Evolutionary conservation across 2,329 filamentous ascomycete species (phyloP).

Genomic region (Onygena corvina): DNA sequence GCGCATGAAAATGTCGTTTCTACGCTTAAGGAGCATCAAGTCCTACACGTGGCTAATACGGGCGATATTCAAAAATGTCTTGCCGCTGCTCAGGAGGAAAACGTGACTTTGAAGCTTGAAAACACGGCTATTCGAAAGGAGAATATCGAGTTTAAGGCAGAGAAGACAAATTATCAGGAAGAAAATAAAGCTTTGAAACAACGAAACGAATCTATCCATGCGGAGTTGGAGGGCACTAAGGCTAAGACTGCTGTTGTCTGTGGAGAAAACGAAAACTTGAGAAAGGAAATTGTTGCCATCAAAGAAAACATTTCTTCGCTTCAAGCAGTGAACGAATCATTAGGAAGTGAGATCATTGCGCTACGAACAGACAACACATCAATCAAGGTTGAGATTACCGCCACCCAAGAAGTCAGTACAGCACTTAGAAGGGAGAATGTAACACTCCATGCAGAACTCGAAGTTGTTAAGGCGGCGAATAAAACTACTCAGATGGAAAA

Average conservation of each 20-base stretch:
- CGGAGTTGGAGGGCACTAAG: neutral
- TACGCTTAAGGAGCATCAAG: conserved; percentile 17
- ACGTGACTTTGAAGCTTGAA: neutral
- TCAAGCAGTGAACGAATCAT: neutral
- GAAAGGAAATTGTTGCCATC: neutral
- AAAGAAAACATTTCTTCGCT: neutral
- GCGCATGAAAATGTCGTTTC: conserved; percentile 16
- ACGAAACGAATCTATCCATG: neutral
- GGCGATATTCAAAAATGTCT: neutral
- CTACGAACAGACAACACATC: too few species aligned
- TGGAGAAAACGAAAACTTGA: too few species aligned
- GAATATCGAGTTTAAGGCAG: neutral
- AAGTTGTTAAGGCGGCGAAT: neutral
- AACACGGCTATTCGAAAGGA: conserved; percentile 9
- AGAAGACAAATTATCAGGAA: too few species aligned
- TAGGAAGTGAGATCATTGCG: neutral
- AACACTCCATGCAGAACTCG: too few species aligned
- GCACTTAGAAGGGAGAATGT: neutral
- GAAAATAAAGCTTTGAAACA: neutral
- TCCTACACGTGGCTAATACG: conserved; percentile 6
- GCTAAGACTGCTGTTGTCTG: neutral
- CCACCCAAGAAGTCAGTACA: neutral
- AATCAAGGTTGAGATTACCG: too few species aligned
- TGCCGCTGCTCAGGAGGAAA: neutral
- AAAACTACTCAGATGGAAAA: neutral